These are phyloP conservation scores for Casuarina cunninghamiana DNA, from an alignment of 306 rosid species.

Conservation along the genomic window DNA sequence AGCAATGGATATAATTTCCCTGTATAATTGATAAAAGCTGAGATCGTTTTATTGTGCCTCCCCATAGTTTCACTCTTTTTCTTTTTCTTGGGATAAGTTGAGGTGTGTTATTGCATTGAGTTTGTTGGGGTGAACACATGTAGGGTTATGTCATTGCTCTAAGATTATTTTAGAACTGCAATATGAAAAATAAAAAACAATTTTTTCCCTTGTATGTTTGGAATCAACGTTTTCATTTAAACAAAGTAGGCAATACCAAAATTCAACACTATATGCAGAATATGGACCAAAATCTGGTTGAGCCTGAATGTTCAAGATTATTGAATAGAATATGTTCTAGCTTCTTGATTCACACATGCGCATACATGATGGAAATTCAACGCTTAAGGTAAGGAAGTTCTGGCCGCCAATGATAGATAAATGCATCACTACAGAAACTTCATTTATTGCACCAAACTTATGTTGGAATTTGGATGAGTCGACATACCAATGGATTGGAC, in stretches of 20 bases:
- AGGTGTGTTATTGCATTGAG: not conserved
- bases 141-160: not conserved
- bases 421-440: not conserved
- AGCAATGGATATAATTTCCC: not conserved
- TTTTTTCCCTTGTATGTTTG: not conserved
- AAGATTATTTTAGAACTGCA: not conserved
- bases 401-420: not conserved
- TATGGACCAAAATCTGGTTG: not conserved
- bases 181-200: not conserved
- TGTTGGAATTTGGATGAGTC: not conserved
- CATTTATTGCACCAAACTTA: not conserved
- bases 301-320: not conserved
- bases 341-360: not conserved
- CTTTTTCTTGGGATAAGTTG: not conserved
- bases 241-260: not conserved
- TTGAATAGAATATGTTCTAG: not conserved
- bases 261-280: not conserved
- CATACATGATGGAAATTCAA: not conserved
- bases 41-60: not conserved
- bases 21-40: not conserved
- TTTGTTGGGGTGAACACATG: not conserved
- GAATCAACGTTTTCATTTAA: not conserved
- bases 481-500: not conserved
- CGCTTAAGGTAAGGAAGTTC: not conserved
- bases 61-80: not conserved